Percentiles rank a stretch among this genome's conserved stretches.
Evolutionary conservation across 305 asterid genomes (phyloP).

Genomic region (Striga hermonthica): DNA sequence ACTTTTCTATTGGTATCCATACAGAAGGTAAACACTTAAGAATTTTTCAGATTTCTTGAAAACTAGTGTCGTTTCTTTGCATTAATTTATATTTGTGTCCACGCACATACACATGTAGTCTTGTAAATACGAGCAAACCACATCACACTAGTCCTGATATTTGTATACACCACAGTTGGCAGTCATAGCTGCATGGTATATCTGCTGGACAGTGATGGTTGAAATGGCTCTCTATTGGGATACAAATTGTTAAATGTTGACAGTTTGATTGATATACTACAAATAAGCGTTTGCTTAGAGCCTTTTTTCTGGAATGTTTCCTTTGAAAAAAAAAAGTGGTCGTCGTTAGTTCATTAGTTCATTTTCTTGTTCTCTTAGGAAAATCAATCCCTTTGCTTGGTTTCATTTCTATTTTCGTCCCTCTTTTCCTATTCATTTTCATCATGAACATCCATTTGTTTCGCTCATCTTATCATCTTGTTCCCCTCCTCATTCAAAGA

Average conservation of each 20-base stretch:
- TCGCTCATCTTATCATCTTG: no score
- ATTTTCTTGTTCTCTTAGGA: not conserved
- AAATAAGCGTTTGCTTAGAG: not conserved
- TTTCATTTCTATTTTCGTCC: no score
- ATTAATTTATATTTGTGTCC: not conserved
- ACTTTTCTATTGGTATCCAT: slow-evolving; percentile 63
- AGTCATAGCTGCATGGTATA: no score
- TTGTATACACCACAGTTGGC: no score
- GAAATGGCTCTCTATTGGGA: slow-evolving; percentile 13
- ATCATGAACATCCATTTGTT: no score
- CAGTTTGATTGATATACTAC: not conserved
- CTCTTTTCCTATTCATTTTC: no score
- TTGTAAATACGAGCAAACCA: slow-evolving; percentile 2
- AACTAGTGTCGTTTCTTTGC: not conserved
- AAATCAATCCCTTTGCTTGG: no score
- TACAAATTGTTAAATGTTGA: not conserved
- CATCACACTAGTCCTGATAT: not conserved
- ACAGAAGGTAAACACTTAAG: slow-evolving; percentile 45
- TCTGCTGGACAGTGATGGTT: not conserved
- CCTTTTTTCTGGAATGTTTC: not conserved
- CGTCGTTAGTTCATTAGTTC: not conserved
- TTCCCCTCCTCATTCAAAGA: no score
- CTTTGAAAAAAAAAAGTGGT: not conserved
- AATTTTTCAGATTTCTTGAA: slow-evolving; percentile 26
- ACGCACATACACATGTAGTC: not conserved